Evolutionary conservation across 1,284 basidiomycete genomes (phyloP), one percentile per base, ranked within the genome.

Genomic region (Apiotrichum gracile): DNA sequence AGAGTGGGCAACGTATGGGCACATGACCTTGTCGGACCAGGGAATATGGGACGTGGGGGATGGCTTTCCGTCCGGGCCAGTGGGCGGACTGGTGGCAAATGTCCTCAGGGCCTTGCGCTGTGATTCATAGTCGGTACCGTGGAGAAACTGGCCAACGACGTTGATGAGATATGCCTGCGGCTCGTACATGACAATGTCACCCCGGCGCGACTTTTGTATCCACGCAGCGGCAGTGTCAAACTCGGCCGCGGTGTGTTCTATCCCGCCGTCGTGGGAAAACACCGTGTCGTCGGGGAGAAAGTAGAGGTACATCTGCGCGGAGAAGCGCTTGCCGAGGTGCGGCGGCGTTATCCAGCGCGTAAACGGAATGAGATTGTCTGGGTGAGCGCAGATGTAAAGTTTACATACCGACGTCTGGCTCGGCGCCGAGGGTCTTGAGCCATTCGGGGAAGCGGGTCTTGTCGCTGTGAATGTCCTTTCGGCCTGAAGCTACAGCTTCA

Each of bases 261-360:
- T 27, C 7, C 57, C 57, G 16, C 57, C 57, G 41, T 59, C 57
- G 45, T 59, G 57, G 5, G 51, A 53, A 21, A 19, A 9, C 17
- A 10, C 12, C 14, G 37, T 49, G 13, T 26, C 27, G 26, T 39
- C 39, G 29, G 57, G 57, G 4, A 59, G 57, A 21, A 59, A 41
- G 48, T 59, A 59, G 39, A 59, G 53, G 53, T 59, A 59, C 57
- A 59, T 59, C 41, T 59, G 57, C 9, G 54, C 52, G 33, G 53
- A 55, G 51, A 55, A 59, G 39, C 57, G 57, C 21, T 50, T 58
- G 12, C 46, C 50, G 5, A 44, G 39, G 10, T 44, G 35, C 4
- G 48, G 43, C 8, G 57, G 57, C 17, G 57, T 58, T 25, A 58
- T 55, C 57, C 57, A 58, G 22, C 57, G 53, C 35, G 57, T 58